Conservation (phyloP, 2,329 filamentous ascomycete species). For the Botrytis sinoallii region DNA sequence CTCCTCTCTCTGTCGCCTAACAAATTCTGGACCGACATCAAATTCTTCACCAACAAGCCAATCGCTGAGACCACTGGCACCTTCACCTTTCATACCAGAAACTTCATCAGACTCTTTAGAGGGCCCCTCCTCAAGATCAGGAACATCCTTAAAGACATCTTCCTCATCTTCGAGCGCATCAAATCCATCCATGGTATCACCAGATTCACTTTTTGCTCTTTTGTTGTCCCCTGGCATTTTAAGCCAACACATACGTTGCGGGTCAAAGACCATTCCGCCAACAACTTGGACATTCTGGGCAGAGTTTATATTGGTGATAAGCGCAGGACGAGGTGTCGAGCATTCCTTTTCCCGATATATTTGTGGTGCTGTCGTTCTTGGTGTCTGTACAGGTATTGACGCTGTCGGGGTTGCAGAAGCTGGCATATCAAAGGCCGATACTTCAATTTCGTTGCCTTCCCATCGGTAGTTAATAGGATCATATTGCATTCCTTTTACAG, state of each 20-base stretch:
- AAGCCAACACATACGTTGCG: conserved; percentile 95
- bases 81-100: conserved; percentile 54
- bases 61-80: conserved; percentile 51
- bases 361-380: conserved; percentile 50
- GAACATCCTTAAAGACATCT: conserved; percentile 92
- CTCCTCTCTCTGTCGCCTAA: conserved; percentile 83
- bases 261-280: conserved; percentile 98
- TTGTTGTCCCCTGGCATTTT: conserved; percentile 57
- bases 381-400: conserved; percentile 43
- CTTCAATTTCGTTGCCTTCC: conserved; percentile 92
- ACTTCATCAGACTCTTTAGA: conserved; percentile 42
- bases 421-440: conserved; percentile 72
- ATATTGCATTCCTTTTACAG: conserved; percentile 93
- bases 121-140: conserved; percentile 72
- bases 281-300: conserved; percentile 89
- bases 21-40: conserved; percentile 92
- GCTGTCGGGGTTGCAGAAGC: conserved; percentile 53
- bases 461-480: conserved; percentile 83
- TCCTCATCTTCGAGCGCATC: conserved; percentile 81
- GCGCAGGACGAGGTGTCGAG: conserved; percentile 63
- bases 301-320: conserved; percentile 86
- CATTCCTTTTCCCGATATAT: conserved; percentile 54
- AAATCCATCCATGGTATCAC: conserved; percentile 60
- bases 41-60: conserved; percentile 95
- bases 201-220: conserved; percentile 48